A percentile compares a stretch with the other conserved stretches of the same genome.
These are phyloP conservation scores for Rhodotorula sp. DNA, from an alignment of 1,284 basidiomycete genomes.

Conservation along the genomic window DNA sequence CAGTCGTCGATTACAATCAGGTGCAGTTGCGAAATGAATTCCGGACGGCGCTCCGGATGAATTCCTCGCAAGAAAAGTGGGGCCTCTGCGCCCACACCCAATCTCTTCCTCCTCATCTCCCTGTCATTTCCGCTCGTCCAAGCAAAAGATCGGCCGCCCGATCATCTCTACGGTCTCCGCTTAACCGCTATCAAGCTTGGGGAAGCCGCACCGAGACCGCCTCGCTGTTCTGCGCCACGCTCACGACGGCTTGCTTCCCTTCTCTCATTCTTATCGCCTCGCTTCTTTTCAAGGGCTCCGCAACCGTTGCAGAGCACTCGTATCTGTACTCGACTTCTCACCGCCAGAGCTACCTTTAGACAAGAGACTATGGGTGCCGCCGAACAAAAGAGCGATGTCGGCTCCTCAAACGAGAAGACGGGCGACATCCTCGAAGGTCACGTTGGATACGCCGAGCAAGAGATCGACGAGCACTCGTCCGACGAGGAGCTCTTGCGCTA, in stretches of 20 bases:
- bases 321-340: not conserved
- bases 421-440: not conserved
- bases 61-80: no score
- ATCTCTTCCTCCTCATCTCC: no score
- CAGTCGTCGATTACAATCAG: no score
- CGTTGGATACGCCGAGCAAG: slow-evolving; percentile 2
- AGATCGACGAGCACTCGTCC: slow-evolving; percentile 11
- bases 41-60: no score
- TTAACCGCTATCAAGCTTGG: not conserved
- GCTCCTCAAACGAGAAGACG: not conserved
- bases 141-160: no score
- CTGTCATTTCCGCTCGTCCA: not conserved
- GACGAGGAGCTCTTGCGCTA: slow-evolving; percentile 21
- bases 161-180: not conserved
- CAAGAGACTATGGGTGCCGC: not conserved
- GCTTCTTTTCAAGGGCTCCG: not conserved
- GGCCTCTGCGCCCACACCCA: no score
- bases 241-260: not conserved
- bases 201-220: not conserved
- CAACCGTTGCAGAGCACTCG: no score
- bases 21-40: no score
- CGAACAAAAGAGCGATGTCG: not conserved
- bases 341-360: not conserved
- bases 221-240: not conserved
- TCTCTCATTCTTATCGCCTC: not conserved